phyloP scores from a whole-genome alignment of 805 yeast genomes.

The Isabelozyma rhagii region DNA sequence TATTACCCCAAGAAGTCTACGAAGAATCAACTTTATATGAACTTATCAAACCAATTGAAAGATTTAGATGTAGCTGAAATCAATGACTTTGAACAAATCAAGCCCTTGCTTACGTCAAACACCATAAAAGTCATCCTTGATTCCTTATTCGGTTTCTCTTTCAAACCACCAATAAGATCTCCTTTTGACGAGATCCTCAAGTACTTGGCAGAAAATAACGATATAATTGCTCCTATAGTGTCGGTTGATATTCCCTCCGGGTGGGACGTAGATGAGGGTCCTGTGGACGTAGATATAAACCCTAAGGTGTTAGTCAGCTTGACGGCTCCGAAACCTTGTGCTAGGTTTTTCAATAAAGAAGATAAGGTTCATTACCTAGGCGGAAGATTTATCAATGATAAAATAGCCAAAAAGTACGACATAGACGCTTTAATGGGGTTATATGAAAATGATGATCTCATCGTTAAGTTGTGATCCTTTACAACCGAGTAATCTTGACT shows the following conservation, averaged over 20 bases:
- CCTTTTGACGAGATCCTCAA: conserved; percentile 57
- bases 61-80: conserved; percentile 62
- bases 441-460: conserved; percentile 32
- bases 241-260: conserved; percentile 94
- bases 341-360: conserved; percentile 39
- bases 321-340: conserved; percentile 93
- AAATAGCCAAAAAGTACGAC: conserved; percentile 69
- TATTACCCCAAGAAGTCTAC: conserved; percentile 72
- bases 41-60: conserved; percentile 63
- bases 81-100: conserved; percentile 32
- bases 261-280: conserved; percentile 95
- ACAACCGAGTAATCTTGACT: no score
- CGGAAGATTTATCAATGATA: conserved; percentile 74
- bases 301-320: conserved; percentile 76
- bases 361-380: conserved; percentile 71
- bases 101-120: conserved; percentile 7
- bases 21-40: conserved; percentile 53
- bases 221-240: conserved; percentile 58
- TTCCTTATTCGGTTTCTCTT: conserved; percentile 90
- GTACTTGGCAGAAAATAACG: conserved; percentile 25
- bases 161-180: conserved; percentile 79
- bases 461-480: conserved; percentile 28
- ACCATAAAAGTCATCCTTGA: conserved; percentile 54
- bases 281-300: conserved; percentile 44
- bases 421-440: conserved; percentile 45